Percentiles rank a stretch among this genome's conserved stretches.
Evolutionary conservation across 179 eudicot species (phyloP).

Genomic region (Heliamphora pulchella): DNA sequence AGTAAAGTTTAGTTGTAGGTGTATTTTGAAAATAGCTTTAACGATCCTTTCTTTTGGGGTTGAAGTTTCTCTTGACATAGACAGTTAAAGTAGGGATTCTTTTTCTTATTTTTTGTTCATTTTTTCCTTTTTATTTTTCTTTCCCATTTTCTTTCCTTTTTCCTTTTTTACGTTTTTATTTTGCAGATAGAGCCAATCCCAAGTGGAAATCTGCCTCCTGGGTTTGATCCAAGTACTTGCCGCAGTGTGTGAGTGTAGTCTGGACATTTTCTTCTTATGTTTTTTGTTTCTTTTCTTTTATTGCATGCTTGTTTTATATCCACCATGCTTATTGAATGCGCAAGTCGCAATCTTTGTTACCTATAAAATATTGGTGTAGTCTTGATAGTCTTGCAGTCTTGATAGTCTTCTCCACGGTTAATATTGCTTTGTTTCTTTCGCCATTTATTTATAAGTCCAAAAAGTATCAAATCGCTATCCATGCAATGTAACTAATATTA

Average conservation of each 20-base stretch:
- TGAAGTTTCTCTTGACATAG: neutral
- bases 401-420: neutral
- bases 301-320: neutral
- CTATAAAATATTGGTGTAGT: neutral
- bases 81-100: conserved; percentile 8
- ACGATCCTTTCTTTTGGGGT: neutral
- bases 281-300: neutral
- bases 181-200: conserved; percentile 10
- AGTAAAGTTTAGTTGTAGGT: neutral
- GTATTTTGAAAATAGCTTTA: neutral
- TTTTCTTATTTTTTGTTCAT: neutral
- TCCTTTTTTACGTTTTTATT: too few species aligned
- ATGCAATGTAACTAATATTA: too few species aligned
- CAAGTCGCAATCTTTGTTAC: neutral
- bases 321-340: neutral
- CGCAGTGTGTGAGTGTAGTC: conserved; percentile 24
- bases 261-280: too few species aligned
- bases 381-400: neutral
- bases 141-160: too few species aligned
- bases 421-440: too few species aligned
- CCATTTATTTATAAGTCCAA: too few species aligned
- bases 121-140: too few species aligned
- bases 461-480: too few species aligned
- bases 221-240: conserved; percentile 92
- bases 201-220: conserved; percentile 99